Conservation (phyloP, 73 alveolate species). For the Uronychia setigera region DNA sequence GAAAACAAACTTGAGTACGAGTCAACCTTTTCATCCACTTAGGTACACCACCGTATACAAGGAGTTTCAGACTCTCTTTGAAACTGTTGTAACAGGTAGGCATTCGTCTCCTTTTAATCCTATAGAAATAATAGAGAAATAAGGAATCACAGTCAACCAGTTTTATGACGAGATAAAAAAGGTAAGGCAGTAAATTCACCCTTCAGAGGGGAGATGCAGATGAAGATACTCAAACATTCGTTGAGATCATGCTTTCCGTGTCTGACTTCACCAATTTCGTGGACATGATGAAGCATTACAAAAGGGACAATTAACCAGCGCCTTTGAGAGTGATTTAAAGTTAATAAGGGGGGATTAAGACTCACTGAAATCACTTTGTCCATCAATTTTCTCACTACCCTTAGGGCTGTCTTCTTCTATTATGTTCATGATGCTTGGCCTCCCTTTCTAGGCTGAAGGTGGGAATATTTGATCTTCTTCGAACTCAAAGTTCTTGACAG, state of each 20-base stretch:
- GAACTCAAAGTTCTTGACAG: too few relatives aligned
- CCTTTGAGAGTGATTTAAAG: conserved; percentile 3
- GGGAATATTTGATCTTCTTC: too few relatives aligned
- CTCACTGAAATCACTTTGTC: too few relatives aligned
- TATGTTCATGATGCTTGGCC: too few relatives aligned
- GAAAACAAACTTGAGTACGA: conserved; percentile 66
- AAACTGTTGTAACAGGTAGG: conserved; percentile 40
- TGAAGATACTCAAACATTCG: conserved; percentile 52
- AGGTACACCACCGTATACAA: conserved; percentile 54
- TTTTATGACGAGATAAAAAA: conserved; percentile 35
- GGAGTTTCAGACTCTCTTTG: conserved; percentile 55
- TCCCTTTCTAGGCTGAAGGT: too few relatives aligned
- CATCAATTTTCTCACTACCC: too few relatives aligned
- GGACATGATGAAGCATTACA: conserved; percentile 65
- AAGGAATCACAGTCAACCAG: conserved; percentile 51
- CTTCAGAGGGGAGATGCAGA: too few relatives aligned
- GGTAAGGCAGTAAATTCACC: conserved; percentile 9
- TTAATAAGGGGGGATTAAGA: too few relatives aligned
- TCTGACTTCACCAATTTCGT: conserved; percentile 50
- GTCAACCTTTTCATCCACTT: background rate
- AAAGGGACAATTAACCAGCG: too few relatives aligned
- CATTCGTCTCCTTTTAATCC: background rate
- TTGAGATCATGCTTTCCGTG: conserved; percentile 42
- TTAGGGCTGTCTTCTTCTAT: too few relatives aligned
- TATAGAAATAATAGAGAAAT: conserved; percentile 32